Base-by-base conservation (phyloP, 257 asterid genomes). In the Thymus mandschuricus region DNA sequence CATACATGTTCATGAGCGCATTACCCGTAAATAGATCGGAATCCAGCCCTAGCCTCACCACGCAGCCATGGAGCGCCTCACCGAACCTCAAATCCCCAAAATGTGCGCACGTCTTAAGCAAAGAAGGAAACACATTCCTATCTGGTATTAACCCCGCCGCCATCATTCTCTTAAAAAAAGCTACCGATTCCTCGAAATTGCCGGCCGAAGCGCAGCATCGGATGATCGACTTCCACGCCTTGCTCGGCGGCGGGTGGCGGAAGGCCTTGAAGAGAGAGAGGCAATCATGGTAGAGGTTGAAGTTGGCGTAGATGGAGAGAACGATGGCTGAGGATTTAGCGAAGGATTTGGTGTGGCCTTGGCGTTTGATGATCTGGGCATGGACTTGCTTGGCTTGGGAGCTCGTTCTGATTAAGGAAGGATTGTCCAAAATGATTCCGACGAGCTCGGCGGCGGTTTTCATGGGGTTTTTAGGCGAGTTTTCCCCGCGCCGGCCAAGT, bases 1-100 rank as follows among this genome's bases (percentile, higher is more conserved):
- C 88, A 75, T 94, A 94, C 97, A 94, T 84, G 66, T 84, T 87
- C 97, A 94, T 88, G 59, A 94, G 77, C 1, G 98, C 97, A 74
- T 90, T 93, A 55, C 94, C 96, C n/a, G 98, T 90, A 59, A 84
- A 89, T 75, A 86, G 85, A 68, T 91, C 97, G 13, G 60, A 11
- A 40, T 84, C 92, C 78, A 89, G 74, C 5, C 97, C 96, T 68
- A 83, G 82, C 78, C 87, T 80, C 4, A 94, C 75, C 5, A 78
- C 82, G 69, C 87, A 89, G 2, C 96, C 94, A 80, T 91, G 97
- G 58, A 94, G 70, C 54, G 90, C 80, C 81, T 84, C 91, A 54
- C 99, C 97, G 50, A 85, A 55, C 82, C 79, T 85, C 76, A 89
- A 74, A 40, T 91, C 87, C 76, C 84, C 79, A 85, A 89, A 76